Evolutionary conservation across 1,284 basidiomycete species (phyloP).

Genomic region (Heliocybe sulcata): DNA sequence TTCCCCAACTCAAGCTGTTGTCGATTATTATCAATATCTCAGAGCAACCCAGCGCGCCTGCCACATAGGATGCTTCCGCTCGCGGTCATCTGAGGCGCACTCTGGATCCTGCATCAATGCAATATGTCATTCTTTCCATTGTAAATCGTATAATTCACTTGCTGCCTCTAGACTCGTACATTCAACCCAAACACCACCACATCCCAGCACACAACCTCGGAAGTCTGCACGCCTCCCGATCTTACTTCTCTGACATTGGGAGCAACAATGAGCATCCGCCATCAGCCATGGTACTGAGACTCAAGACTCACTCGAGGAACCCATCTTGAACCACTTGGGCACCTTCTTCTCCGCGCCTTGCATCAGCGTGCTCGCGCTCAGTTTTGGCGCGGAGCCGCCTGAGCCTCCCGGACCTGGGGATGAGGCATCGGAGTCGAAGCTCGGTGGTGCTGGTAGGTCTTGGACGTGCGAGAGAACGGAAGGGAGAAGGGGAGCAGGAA

Average conservation of each 20-base stretch:
- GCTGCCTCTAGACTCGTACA: no score
- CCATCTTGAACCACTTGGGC: conserved; percentile 66
- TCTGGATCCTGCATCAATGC: no score
- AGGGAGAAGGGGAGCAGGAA: conserved; percentile 60
- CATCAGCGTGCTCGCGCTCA: conserved; percentile 13
- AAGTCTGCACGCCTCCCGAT: background rate
- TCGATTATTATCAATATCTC: no score
- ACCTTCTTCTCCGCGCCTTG: conserved; percentile 44
- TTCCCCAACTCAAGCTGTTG: no score
- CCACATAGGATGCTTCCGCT: no score
- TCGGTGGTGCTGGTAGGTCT: conserved; percentile 52
- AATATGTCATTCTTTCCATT: no score
- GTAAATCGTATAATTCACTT: no score
- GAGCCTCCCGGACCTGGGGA: no score
- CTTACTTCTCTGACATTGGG: conserved; percentile 11
- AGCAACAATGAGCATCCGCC: background rate
- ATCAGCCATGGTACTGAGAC: conserved; percentile 2
- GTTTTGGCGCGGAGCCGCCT: conserved; percentile 6
- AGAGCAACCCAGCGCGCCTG: no score
- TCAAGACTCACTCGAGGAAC: conserved; percentile 35
- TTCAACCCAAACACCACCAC: no score
- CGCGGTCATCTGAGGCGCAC: no score
- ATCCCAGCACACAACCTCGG: no score
- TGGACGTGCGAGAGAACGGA: conserved; percentile 47
- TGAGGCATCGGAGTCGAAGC: conserved; percentile 18